These are phyloP conservation scores for Fusarium torulosum DNA, from an alignment of 2,329 filamentous ascomycete species.

Conservation along the genomic window DNA sequence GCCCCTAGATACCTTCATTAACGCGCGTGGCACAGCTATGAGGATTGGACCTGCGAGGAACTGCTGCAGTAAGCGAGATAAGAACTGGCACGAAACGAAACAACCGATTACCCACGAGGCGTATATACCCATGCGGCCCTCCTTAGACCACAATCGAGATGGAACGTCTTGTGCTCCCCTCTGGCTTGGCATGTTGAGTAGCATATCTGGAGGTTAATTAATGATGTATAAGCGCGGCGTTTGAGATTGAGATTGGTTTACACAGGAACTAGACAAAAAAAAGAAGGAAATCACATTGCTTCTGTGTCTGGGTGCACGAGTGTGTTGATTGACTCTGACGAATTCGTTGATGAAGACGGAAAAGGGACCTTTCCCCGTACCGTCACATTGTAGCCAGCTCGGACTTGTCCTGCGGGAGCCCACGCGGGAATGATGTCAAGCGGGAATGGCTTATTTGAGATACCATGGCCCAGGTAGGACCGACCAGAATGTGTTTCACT, in stretches of 20 bases:
- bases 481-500: slow-evolving; percentile 27
- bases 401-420: slow-evolving; percentile 2
- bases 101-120: slow-evolving; percentile 40
- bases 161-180: slow-evolving; percentile 35
- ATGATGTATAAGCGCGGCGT: slow-evolving; percentile 56
- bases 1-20: slow-evolving; percentile 11
- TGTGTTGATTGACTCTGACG: slow-evolving; percentile 24
- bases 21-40: slow-evolving; percentile 73
- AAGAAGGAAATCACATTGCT: slow-evolving; percentile 41
- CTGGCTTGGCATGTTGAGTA: slow-evolving; percentile 34
- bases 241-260: slow-evolving; percentile 49
- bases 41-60: slow-evolving; percentile 99
- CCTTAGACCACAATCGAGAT: slow-evolving; percentile 45
- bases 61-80: slow-evolving; percentile 70
- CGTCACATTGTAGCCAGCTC: slow-evolving; percentile 6
- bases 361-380: not conserved
- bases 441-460: slow-evolving; percentile 10
- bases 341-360: slow-evolving; percentile 10
- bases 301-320: slow-evolving; percentile 30
- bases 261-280: slow-evolving; percentile 50
- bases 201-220: slow-evolving; percentile 44
- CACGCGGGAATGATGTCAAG: slow-evolving; percentile 30
- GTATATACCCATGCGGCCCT: slow-evolving; percentile 46
- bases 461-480: slow-evolving; percentile 16
- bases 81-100: slow-evolving; percentile 27